Evolutionary conservation across 1,139 yeast genomes (phyloP), one percentile per base, ranked within the genome.

Genomic region (Geotrichum australiense): DNA sequence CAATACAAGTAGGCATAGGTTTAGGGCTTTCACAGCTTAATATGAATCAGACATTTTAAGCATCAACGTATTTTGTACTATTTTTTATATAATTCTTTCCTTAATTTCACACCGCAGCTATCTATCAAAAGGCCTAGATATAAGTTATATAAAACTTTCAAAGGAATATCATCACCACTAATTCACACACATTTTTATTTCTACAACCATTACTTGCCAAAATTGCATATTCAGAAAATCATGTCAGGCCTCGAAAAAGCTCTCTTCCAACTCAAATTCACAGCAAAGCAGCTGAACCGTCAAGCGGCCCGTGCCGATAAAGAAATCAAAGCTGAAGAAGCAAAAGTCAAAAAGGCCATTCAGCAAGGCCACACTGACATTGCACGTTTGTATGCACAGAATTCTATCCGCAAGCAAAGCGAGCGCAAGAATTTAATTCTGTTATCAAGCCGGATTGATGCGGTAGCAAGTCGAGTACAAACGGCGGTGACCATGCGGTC

Each of bases 401-500:
- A 89, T 61, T 96, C 98, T 37, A 86, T 93, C 40, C 74, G 98
- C 45, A 93, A 93, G 63, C 74, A 84, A 40, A 84, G 85, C 52
- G 99, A 93, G 62, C 69, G 94, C 49, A 70, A 91, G 35, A 91
- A 83, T 57, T 65, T 93, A 48, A 68, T 93, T 42, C 72, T 93
- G 51, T 69, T 93, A 47, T 83, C 96, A 0, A 84, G 95, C 0
- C 66, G 97, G 44, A 85, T 93, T 25, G 99, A 93, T 62, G 93
- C 97, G 0, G 98, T 93, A 22, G 95, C 97, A 0, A 81, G 94
- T 7, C 67, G 98, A 46, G 95, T 93, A 2, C 97, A 91, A 56
- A 93, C 98, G 0, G 97, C 98, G 0, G 96, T 89, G 4, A 89
- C 97, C 0, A 91, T 91, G 98, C 72, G 95, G 32, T 76, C 83